Evolutionary conservation across 768 basidiomycete species (phyloP), one percentile per base, ranked within the genome.

Genomic region (Russula compacta): DNA sequence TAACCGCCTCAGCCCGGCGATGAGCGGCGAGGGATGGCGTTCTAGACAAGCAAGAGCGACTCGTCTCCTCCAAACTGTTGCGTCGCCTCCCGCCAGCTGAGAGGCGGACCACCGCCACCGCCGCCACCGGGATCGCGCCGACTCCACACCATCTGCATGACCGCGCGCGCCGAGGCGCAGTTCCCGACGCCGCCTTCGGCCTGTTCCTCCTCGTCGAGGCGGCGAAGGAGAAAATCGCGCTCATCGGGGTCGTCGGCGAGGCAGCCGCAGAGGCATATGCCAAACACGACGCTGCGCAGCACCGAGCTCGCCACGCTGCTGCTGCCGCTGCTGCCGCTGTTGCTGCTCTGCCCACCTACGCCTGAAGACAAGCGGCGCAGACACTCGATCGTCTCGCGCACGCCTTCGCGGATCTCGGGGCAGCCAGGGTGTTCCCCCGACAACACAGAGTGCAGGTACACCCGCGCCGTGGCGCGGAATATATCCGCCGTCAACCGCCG

Each of bases 361-460:
- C 73, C 70, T 67, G 67, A 70, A 36, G 72, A 76, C 61, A 78
- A 76, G 15, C 60, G 66, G 66, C 64, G 70, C 58, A 86, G 73
- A 61, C 78, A 76, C 4, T 67, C 61, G 69, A 87, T 77, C 47
- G 81, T 81, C 21, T 84, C 80, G 17, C 75, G 58, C 33, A 89
- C 81, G 15, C 77, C 78, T 3, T 74, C 70, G 19, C 72, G 70
- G 67, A 91, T 86, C 67, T 91, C 87, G 3, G 75, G 76, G 36
- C 84, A 84, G 19, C 77, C 73, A 0, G 90, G 88, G 64, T 76
- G 76, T 70, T 87, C 83, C 6, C 87, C 89, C 40, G 87, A 88
- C 48, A 92, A 77, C 65, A 92, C 85, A 15, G 85, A 80, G 68
- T 85, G 83, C 43, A 93, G 78, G 73, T 89, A 92, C 43, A 92